Evolutionary conservation across 371 early-diverging fungal genomes (phyloP).

Genomic region (Encephalitozoon intestinalis): DNA sequence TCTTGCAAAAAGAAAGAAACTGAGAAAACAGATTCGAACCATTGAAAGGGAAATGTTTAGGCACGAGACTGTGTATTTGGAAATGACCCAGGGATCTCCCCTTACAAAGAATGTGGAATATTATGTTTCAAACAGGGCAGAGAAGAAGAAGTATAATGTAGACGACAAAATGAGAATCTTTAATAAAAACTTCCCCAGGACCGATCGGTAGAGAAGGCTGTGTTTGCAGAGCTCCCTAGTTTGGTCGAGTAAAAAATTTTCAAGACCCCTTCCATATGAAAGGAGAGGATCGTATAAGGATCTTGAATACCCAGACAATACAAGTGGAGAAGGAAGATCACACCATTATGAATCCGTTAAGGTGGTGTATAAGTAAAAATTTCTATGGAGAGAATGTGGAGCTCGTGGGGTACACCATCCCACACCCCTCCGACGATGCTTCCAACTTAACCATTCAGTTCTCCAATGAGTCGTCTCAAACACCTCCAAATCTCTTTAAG

Average conservation of each 20-base stretch:
- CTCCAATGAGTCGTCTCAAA: constrained; percentile 45
- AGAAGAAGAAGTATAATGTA: constrained; percentile 33
- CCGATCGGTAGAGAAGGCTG: not conserved
- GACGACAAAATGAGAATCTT: constrained; percentile 37
- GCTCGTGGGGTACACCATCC: constrained; percentile 92
- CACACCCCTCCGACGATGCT: constrained; percentile 93
- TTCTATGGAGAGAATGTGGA: constrained; percentile 68
- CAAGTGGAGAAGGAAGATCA: constrained; percentile 46
- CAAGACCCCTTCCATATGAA: not conserved
- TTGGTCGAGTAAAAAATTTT: not conserved
- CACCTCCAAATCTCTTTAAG: constrained; percentile 13
- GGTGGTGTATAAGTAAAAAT: constrained; percentile 28
- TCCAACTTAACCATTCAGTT: constrained; percentile 80
- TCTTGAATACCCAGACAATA: constrained; percentile 30
- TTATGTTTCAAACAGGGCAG: constrained; percentile 26
- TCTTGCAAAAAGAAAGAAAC: constrained; percentile 21
- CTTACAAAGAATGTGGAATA: constrained; percentile 25
- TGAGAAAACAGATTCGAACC: not conserved
- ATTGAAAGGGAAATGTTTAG: constrained; percentile 38
- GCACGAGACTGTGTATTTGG: constrained; percentile 34
- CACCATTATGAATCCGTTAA: constrained; percentile 51
- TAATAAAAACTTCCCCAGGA: constrained; percentile 4
- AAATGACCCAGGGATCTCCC: constrained; percentile 36
- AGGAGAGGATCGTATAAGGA: constrained; percentile 5
- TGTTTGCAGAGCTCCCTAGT: not conserved